Base-by-base conservation (phyloP, 2,329 filamentous ascomycete genomes). In the Epichloe hybrida region DNA sequence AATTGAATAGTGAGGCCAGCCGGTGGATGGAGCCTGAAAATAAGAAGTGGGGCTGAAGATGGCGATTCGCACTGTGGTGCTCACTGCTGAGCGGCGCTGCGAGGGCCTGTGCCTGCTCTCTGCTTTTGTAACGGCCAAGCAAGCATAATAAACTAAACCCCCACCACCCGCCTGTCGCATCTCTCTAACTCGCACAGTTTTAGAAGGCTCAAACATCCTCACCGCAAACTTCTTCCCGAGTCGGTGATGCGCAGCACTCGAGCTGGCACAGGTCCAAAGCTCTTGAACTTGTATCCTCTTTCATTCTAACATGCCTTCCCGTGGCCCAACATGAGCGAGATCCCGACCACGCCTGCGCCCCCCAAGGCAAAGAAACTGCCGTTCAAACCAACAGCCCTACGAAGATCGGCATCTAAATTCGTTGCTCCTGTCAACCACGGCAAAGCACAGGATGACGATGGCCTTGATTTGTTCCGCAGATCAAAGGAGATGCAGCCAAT, bases 391-490 rank as follows among this genome's bases (percentile, higher is more conserved):
- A 75, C 72, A 2, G 71, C 66, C 20, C 61, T 70, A 54, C 69
- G 66, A 44, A 63, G 61, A 39, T 59, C 60, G 42, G 58, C 62
- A 2, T 56, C 54, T 23, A 50, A 45, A 49, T 35, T 37, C 2
- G 50, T 57, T 3, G 50, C 54, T 6, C 34, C 46, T 17, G 27
- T 35, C 17, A 45, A 52, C 27, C 54, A 57, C 7, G 54, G 59
- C 0, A 55, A 59, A 11, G 35, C 34, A 6, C 21, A 48, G n/a
- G 59, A 62, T 9, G 62, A 63, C 15, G 63, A 70, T 39, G 66
- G 61, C 2, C 65, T 80, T 9, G 66, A 65, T 2, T 63, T 80
- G 5, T 80, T 80, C 55, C 68, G 70, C 41, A 72, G 73, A 5
- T 67, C 72, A 12, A 72, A 71, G 54, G 67, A 72, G 52, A 75